These are phyloP conservation scores for Globisporangium sylvaticum DNA, from an alignment of 352 stramenopile genomes.

Conservation along the genomic window DNA sequence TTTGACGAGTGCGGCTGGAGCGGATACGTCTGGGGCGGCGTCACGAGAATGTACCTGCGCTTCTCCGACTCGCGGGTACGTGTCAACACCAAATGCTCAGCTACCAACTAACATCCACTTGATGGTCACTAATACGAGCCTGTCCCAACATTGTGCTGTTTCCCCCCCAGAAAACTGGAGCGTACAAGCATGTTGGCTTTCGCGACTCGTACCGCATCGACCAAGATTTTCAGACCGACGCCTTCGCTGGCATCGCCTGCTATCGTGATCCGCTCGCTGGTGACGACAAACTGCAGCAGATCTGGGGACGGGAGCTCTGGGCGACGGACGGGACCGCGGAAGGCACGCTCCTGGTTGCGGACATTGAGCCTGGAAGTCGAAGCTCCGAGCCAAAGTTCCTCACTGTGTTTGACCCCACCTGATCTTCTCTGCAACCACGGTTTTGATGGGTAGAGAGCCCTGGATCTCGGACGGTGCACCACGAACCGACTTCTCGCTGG, in stretches of 20 bases:
- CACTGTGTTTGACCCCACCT: conserved; percentile 29
- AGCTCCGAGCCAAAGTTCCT: conserved; percentile 41
- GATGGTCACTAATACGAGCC: not conserved
- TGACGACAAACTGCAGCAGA: not conserved
- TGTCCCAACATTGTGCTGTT: not conserved
- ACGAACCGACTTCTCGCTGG: conserved; percentile 24
- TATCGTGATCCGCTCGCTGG: conserved; percentile 23
- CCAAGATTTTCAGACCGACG: conserved; percentile 35
- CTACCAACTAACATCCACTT: not conserved
- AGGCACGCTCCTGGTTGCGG: conserved; percentile 55
- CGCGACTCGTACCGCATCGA: conserved; percentile 63
- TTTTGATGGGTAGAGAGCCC: conserved; percentile 40
- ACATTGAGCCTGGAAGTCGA: conserved; percentile 40
- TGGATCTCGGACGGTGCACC: conserved; percentile 52
- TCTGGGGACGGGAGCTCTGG: conserved; percentile 69
- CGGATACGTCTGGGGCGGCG: conserved; percentile 66
- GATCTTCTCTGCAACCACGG: conserved; percentile 54
- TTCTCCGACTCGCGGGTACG: conserved; percentile 76
- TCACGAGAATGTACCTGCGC: conserved; percentile 65
- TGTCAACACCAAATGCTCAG: not conserved
- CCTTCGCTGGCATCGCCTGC: conserved; percentile 84
- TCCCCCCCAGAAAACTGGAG: conserved; percentile 42
- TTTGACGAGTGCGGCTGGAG: conserved; percentile 85
- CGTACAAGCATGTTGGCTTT: conserved; percentile 81
- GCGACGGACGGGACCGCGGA: conserved; percentile 66